Evolutionary conservation across 2,329 filamentous ascomycete species (phyloP).

Genomic region (Talaromyces atroroseus): DNA sequence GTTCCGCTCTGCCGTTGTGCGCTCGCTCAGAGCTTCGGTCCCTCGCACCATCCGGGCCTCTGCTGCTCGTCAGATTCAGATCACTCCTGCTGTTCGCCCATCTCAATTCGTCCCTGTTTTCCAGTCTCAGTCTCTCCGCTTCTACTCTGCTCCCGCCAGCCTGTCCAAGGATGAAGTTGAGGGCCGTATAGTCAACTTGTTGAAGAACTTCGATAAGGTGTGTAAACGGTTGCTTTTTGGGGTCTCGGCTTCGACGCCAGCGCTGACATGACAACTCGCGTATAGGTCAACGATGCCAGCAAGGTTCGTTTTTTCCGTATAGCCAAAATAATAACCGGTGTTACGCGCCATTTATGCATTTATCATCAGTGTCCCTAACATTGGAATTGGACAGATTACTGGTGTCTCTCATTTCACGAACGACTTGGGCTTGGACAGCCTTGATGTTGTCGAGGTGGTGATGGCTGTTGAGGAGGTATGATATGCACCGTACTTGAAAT

Average conservation of each 20-base stretch:
- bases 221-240: conserved; percentile 21
- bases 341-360: background rate
- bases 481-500: background rate
- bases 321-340: background rate
- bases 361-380: background rate
- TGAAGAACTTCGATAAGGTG: conserved; percentile 98
- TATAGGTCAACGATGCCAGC: conserved; percentile 35
- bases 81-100: conserved; percentile 56
- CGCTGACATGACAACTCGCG: background rate
- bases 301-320: conserved; percentile 28
- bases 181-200: conserved; percentile 82
- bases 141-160: conserved; percentile 77
- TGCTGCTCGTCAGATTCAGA: conserved; percentile 56
- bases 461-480: conserved; percentile 98
- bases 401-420: conserved; percentile 86
- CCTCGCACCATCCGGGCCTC: conserved; percentile 50
- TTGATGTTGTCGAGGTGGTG: conserved; percentile 98
- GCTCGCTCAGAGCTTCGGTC: conserved; percentile 59
- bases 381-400: conserved; percentile 60
- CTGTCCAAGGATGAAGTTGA: conserved; percentile 80
- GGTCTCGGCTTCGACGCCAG: conserved; percentile 7
- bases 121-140: conserved; percentile 65
- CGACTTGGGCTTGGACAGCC: conserved; percentile 91
- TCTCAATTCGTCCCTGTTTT: conserved; percentile 58
- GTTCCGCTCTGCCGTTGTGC: conserved; percentile 84